A percentile compares a stretch with the other conserved stretches of the same genome.
Conservation (phyloP, 805 yeast genomes). For the Ogataea populi-albae region DNA sequence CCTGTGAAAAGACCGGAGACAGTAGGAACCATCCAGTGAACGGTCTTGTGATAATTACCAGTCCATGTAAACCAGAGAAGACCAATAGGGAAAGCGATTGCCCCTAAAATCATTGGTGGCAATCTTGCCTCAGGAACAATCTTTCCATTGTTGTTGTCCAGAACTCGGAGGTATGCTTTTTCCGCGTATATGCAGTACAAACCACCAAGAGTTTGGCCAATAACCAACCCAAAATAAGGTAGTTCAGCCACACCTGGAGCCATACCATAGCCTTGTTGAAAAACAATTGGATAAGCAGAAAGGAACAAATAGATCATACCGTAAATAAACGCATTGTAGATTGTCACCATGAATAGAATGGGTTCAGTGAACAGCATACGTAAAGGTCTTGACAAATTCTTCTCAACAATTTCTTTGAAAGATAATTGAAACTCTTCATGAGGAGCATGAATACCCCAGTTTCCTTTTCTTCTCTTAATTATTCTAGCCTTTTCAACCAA, state of each 20-base stretch:
- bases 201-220: constrained; percentile 67
- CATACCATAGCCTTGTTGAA: constrained; percentile 60
- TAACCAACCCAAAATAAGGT: constrained; percentile 74
- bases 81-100: constrained; percentile 70
- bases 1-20: constrained; percentile 64
- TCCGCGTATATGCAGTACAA: constrained; percentile 52
- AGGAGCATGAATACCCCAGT: constrained; percentile 80
- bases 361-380: constrained; percentile 69
- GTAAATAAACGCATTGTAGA: constrained; percentile 76
- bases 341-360: constrained; percentile 60
- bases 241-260: constrained; percentile 64
- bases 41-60: constrained; percentile 64
- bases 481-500: constrained; percentile 59
- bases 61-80: constrained; percentile 87
- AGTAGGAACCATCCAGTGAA: constrained; percentile 84
- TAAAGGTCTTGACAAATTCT: constrained; percentile 67
- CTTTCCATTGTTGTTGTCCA: constrained; percentile 52
- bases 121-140: constrained; percentile 80
- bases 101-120: constrained; percentile 72
- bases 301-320: constrained; percentile 74
- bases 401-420: constrained; percentile 56
- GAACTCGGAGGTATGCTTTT: constrained; percentile 44
- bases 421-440: constrained; percentile 62
- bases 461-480: constrained; percentile 66
- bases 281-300: constrained; percentile 74